Conservation (phyloP, 768 basidiomycete genomes). For the Auriculariales sp. region DNA sequence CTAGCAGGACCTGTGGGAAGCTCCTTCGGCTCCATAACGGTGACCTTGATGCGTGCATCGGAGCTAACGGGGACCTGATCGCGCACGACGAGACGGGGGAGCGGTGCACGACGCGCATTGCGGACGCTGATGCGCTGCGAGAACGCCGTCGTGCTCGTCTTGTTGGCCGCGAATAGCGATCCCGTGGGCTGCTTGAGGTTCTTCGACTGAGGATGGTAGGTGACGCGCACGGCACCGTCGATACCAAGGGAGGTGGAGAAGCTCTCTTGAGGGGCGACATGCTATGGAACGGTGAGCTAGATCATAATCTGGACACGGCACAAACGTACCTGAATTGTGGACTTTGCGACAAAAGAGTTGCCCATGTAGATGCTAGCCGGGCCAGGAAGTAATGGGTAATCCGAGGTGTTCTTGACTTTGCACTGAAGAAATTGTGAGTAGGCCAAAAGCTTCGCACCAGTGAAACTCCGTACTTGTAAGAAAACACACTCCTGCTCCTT, state of each 20-base stretch:
- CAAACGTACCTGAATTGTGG: slow-evolving; percentile 21
- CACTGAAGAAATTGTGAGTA: slow-evolving; percentile 17
- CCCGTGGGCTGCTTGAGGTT: slow-evolving; percentile 3
- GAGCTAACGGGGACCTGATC: slow-evolving; percentile 10
- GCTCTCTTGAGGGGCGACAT: slow-evolving; percentile 33
- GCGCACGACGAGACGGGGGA: slow-evolving; percentile 8
- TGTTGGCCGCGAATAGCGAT: slow-evolving; percentile 2
- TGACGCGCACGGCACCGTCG: slow-evolving; percentile 17
- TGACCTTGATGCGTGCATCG: slow-evolving; percentile 10
- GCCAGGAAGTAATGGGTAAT: slow-evolving; percentile 40
- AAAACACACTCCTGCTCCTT: slow-evolving; percentile 33
- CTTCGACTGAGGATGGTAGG: slow-evolving; percentile 17
- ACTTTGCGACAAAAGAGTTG: slow-evolving; percentile 42
- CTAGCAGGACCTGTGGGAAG: slow-evolving; percentile 27
- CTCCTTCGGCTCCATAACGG: slow-evolving; percentile 9
- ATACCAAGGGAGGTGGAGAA: slow-evolving; percentile 42
- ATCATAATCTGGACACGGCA: no score
- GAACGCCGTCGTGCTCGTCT: slow-evolving; percentile 4
- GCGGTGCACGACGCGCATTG: slow-evolving; percentile 6
- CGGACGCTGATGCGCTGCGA: slow-evolving; percentile 9
- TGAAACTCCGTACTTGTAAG: slow-evolving; percentile 24
- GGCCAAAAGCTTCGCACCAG: neutral
- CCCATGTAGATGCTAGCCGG: slow-evolving; percentile 40
- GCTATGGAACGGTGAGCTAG: no score
- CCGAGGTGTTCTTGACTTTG: slow-evolving; percentile 41